phyloP scores from a whole-genome alignment of 2,329 filamentous ascomycete genomes.

The Phialocephala subalpina region DNA sequence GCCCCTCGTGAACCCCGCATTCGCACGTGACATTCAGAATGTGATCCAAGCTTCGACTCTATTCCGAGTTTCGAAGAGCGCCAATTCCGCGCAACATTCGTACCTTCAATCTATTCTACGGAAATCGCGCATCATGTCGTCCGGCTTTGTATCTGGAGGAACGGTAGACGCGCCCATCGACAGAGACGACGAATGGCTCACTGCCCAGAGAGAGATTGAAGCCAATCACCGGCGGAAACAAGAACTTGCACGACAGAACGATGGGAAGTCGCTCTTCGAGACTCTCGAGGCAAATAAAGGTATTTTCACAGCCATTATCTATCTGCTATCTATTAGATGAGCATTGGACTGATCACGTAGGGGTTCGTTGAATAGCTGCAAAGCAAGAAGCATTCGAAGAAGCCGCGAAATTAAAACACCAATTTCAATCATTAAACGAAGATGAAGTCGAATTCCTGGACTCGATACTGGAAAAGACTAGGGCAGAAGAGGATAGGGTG shows the following conservation, averaged over 20 bases:
- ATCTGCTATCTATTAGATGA: slow-evolving; percentile 10
- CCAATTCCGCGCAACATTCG: neutral
- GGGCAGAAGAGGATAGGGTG: slow-evolving; percentile 61
- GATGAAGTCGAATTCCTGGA: slow-evolving; percentile 82
- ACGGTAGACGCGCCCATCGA: slow-evolving; percentile 53
- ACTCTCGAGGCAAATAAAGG: slow-evolving; percentile 85
- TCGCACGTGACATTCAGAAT: neutral
- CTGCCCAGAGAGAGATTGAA: slow-evolving; percentile 48
- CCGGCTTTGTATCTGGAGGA: slow-evolving; percentile 60
- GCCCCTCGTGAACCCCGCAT: neutral
- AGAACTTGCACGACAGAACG: slow-evolving; percentile 49
- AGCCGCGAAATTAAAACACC: slow-evolving; percentile 73
- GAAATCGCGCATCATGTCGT: slow-evolving; percentile 48
- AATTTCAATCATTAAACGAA: slow-evolving; percentile 80
- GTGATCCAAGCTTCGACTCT: neutral
- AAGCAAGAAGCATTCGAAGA: slow-evolving; percentile 88
- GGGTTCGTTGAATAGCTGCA: slow-evolving; percentile 60
- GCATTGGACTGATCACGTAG: slow-evolving; percentile 44
- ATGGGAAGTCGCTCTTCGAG: slow-evolving; percentile 72
- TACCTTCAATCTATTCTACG: neutral
- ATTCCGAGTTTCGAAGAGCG: neutral
- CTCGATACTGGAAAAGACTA: slow-evolving; percentile 58
- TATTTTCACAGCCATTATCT: slow-evolving; percentile 43
- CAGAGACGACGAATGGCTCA: slow-evolving; percentile 46
- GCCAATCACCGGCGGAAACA: slow-evolving; percentile 41